Base-by-base conservation (phyloP, 2,329 filamentous ascomycete species). In the Cytospora schulzeri region DNA sequence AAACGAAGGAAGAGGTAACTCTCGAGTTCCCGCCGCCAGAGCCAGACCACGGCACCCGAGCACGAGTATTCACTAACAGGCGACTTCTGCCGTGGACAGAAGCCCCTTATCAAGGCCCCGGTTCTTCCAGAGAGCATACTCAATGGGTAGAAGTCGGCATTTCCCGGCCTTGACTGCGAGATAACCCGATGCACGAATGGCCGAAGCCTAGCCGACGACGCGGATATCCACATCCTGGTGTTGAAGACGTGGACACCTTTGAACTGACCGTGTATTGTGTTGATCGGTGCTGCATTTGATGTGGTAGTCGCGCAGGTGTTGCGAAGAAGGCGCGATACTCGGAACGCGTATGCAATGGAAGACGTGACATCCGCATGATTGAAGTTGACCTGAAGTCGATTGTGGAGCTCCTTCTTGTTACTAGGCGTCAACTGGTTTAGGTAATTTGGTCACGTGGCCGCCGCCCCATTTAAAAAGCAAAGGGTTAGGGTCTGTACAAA, bases 131-230 rank as follows among this genome's bases (percentile, higher is more conserved):
- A 52, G 53, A 64, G 62, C 51, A 48, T 22, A 55, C 53, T 57
- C 62, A 50, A 51, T 38, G 57, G 57, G 62, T 64, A 56, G 52
- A 60, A 64, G 62, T 54, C 62, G 62, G 62, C 29, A 52, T 64
- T 64, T 62, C 57, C 57, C 17, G 62, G 62, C 41, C 41, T 51
- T 56, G 57, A 29, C 26, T 15, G 62, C 57, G 35, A 56, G 57
- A 38, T 62, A 29, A 64, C 57, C 57, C 50, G 62, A 31, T 35
- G 48, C 48, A 14, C 11, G 11, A 29, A 50, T 6, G 4, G 24
- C 35, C 28, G 29, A 55, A 45, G 28, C 26, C 53, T 22, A 64
- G 62, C 38, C 56, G 57, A 38, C 57, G 57, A 51, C 57, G 62
- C 57, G 57, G 57, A 60, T 22, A 31, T 57, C 62, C 62, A 64